Percentiles rank a stretch among this genome's conserved stretches.
Evolutionary conservation across 2,329 filamentous ascomycete genomes (phyloP).

Genomic region (Hawksworthiomyces lignivorus): DNA sequence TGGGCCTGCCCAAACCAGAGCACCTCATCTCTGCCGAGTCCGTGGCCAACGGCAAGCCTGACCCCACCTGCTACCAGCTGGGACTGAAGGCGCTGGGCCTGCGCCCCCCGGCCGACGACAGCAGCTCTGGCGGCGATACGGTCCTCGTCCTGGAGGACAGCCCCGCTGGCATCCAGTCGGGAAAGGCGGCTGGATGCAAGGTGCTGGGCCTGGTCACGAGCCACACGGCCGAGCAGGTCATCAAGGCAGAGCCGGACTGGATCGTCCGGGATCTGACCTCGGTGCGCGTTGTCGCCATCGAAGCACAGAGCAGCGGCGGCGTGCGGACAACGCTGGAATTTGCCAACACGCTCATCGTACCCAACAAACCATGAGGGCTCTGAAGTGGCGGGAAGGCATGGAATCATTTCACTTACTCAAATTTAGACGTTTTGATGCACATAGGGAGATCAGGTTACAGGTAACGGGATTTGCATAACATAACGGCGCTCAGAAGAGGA

Average conservation of each 20-base stretch:
- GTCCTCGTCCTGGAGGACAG: slow-evolving; percentile 83
- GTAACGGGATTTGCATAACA: too few relatives aligned
- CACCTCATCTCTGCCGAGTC: slow-evolving; percentile 69
- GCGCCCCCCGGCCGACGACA: slow-evolving; percentile 28
- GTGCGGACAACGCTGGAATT: slow-evolving; percentile 52
- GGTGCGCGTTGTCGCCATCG: slow-evolving; percentile 53
- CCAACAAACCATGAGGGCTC: background rate
- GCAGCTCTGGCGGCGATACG: slow-evolving; percentile 14
- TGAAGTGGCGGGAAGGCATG: too few relatives aligned
- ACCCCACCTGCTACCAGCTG: slow-evolving; percentile 65
- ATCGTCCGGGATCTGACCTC: slow-evolving; percentile 73
- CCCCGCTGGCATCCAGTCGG: slow-evolving; percentile 74
- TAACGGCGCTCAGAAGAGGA: too few relatives aligned
- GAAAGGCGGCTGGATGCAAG: slow-evolving; percentile 77
- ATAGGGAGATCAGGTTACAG: too few relatives aligned
- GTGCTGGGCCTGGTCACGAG: slow-evolving; percentile 82
- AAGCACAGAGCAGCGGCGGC: slow-evolving; percentile 43
- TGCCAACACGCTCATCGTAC: slow-evolving; percentile 43
- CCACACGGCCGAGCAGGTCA: slow-evolving; percentile 65
- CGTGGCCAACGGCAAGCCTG: slow-evolving; percentile 67
- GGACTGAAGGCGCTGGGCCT: slow-evolving; percentile 56
- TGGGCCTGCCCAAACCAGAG: slow-evolving; percentile 57
- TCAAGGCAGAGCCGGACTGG: slow-evolving; percentile 76
- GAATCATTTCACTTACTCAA: too few relatives aligned
- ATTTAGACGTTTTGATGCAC: too few relatives aligned